Base-by-base conservation (phyloP, 148 eudicot species). In the Rhododendron simsii region DNA sequence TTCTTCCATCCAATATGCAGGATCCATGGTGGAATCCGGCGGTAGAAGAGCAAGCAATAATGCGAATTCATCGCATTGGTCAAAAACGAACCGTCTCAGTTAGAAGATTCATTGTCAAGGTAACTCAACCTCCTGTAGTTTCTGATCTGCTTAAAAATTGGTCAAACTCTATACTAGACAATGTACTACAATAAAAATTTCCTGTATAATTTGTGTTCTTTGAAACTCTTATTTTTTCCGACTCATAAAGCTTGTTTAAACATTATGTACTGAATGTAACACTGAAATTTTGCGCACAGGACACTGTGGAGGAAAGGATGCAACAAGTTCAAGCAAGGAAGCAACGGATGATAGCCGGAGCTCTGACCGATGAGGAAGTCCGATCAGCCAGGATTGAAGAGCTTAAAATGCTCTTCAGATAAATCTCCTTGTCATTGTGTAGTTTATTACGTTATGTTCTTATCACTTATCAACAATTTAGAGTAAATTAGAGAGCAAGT, bases 1-100 rank as follows among this genome's bases (percentile, higher is more conserved):
- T 20, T 50, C 11, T 63, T 76, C 50, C 1, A 78, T 84, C 20
- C 21, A 71, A 48, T 47, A 39, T 85, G 69, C 67, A 92, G 96
- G 96, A 93, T 89, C 96, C 96, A 37, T 93, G 96, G 96, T 93
- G 96, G 96, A 93, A 93, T 85, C 96, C 96, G 50, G 94, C 94
- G 7, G 96, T 93, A 1, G 96, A 93, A 87, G 96, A 93, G 87
- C 94, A 93, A 88, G 96, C 94, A 18, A 91, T 93, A 6, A 93
- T 92, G 96, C 86, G 96, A 86, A 93, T 93, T 67, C 96, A 93
- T 86, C 93, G 96, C 33, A 92, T 92, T 55, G 96, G 96, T 47
- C 94, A 93, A 80, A 93, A 92, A 82, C 84, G 92, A 61, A 93
- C 92, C 2, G 96, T 93, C 76, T 77, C 87, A 26, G 94, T 93